Conservation (phyloP, 78 protist species). For the Chrysochromulina tobinii region DNA sequence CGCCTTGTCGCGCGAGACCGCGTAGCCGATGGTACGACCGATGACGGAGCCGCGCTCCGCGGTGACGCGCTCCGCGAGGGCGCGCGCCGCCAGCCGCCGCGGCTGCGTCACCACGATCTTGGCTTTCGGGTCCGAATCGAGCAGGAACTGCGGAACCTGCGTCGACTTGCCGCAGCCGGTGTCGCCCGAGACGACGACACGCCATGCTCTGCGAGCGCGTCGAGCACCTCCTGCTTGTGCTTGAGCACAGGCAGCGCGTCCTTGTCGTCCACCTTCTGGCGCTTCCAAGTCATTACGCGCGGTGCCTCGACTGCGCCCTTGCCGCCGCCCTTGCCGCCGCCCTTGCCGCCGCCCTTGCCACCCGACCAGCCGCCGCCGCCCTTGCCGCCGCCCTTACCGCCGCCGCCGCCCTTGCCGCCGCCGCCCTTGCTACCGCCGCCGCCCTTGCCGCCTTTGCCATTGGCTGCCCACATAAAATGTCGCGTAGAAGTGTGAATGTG, state of each 20-base stretch:
- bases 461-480: too few species aligned
- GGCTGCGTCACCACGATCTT: conserved; percentile 65
- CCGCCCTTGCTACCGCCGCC: too few species aligned
- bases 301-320: too few species aligned
- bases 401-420: too few species aligned
- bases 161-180: conserved; percentile 75
- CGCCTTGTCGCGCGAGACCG: background rate
- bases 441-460: too few species aligned
- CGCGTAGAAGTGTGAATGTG: too few species aligned
- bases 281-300: conserved; percentile 2
- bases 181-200: conserved; percentile 52
- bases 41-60: background rate
- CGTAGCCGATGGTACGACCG: conserved; percentile 31
- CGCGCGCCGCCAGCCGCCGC: conserved; percentile 61
- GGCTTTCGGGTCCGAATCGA: background rate
- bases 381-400: too few species aligned
- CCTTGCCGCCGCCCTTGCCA: too few species aligned
- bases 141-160: conserved; percentile 58
- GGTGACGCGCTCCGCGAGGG: conserved; percentile 64
- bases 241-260: conserved; percentile 3
- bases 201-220: background rate
- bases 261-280: background rate
- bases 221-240: background rate
- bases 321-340: too few species aligned
- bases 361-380: too few species aligned